These are phyloP conservation scores for Dryas octopetala DNA, from an alignment of 306 rosid genomes.

Conservation along the genomic window DNA sequence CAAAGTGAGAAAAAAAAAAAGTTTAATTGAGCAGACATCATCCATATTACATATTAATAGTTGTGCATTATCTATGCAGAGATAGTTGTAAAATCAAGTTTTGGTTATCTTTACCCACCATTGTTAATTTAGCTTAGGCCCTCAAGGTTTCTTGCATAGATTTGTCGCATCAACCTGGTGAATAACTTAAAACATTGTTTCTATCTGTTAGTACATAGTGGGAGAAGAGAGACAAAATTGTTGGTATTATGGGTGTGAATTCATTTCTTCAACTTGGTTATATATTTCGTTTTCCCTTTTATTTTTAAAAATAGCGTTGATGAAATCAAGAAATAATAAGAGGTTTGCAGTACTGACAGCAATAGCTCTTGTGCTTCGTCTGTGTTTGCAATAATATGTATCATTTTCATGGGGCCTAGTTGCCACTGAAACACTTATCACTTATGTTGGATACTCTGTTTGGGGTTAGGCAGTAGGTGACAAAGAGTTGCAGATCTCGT, in stretches of 20 bases:
- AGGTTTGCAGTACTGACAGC: constrained; percentile 25
- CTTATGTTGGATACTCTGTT: constrained; percentile 36
- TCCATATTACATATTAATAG: not conserved
- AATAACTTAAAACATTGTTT: constrained; percentile 19
- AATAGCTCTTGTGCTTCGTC: constrained; percentile 35
- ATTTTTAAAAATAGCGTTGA: constrained; percentile 17
- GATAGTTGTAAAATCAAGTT: not conserved
- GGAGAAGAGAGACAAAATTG: not conserved
- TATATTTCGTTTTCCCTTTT: constrained; percentile 12
- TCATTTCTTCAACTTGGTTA: constrained; percentile 23
- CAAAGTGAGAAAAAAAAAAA: not conserved
- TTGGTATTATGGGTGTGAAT: not conserved
- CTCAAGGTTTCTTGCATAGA: not conserved
- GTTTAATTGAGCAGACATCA: not conserved
- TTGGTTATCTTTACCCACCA: not conserved
- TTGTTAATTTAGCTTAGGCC: not conserved
- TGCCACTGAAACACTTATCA: constrained; percentile 25
- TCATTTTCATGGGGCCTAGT: constrained; percentile 59
- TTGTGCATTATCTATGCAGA: constrained; percentile 9
- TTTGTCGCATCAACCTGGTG: constrained; percentile 14
- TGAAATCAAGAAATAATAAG: constrained; percentile 28
- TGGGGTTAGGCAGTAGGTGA: constrained; percentile 35
- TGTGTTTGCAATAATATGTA: constrained; percentile 32
- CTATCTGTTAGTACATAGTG: not conserved
- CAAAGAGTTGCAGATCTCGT: constrained; percentile 45